phyloP scores from a whole-genome alignment of 1,284 basidiomycete genomes.

The Psilocybe mexicana region DNA sequence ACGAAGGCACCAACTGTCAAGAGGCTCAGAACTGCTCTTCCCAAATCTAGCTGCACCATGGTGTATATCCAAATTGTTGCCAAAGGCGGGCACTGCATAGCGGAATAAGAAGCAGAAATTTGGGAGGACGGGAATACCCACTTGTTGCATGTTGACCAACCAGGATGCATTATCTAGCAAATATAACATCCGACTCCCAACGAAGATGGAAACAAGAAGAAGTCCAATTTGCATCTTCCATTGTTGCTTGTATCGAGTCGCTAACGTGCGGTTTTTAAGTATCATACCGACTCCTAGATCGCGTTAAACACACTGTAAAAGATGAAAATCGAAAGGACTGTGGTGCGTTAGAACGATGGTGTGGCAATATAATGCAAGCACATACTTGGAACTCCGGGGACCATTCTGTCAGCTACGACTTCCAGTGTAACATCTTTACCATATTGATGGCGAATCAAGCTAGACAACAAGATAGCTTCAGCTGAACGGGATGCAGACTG shows the following conservation, averaged over 20 bases:
- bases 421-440: conserved; percentile 51
- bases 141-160: conserved; percentile 72
- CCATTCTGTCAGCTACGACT: conserved; percentile 53
- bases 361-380: conserved; percentile 14
- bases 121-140: conserved; percentile 29
- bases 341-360: neutral
- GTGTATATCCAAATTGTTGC: conserved; percentile 76
- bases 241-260: conserved; percentile 60
- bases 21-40: conserved; percentile 61
- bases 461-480: conserved; percentile 27
- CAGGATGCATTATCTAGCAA: conserved; percentile 68
- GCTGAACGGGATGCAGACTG: neutral
- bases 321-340: conserved; percentile 71
- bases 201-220: conserved; percentile 55
- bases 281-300: neutral
- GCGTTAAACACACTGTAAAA: conserved; percentile 66
- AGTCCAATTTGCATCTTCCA: conserved; percentile 53
- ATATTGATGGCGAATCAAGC: conserved; percentile 77
- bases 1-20: conserved; percentile 51
- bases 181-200: conserved; percentile 67
- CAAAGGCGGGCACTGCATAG: conserved; percentile 64
- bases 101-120: neutral
- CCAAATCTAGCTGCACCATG: conserved; percentile 64
- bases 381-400: conserved; percentile 69
- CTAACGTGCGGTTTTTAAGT: conserved; percentile 34